Evolutionary conservation across 2,329 filamentous ascomycete genomes (phyloP), one percentile per base, ranked within the genome.

Genomic region (Stachybotrys chartarum): DNA sequence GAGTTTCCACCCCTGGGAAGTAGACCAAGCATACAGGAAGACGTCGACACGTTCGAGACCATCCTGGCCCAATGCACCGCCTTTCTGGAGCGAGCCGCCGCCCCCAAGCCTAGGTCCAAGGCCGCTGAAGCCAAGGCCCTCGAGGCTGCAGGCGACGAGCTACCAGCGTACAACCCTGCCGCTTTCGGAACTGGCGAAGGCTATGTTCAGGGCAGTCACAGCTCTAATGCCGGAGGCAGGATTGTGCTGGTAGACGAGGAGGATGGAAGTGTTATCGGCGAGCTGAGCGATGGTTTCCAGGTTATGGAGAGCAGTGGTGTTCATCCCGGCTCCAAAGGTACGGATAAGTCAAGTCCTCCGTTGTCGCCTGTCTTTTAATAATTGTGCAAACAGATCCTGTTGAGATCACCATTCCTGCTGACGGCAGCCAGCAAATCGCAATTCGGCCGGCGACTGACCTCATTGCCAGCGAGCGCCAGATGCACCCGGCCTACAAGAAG

Each of bases 31-130:
- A 82, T 89, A 1, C 91, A 97, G 70, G 92, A 97, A 69, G 93
- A 97, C 69, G 80, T 96, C 47, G 91, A 97, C 68, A 97, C 93
- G 1, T 97, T 97, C 66, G 93, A 97, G 77, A 97, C 93, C 3
- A 97, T 97, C 60, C 80, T 97, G 52, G 93, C 93, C n/a, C 91
- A 97, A 73, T 97, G 93, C 72, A 97, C 93, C 2, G 90, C 93
- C 2, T 97, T 99, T 70, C 82, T 96, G 5, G 93, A 97, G 71
- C 85, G 91, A 49, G 87, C 90, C 10, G 78, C 86, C 46, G 84
- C 89, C 7, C 85, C 82, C 10, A 75, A 71, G 59, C 58, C 67
- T 31, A 63, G 62, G 57, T 63, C 54, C 32, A 63, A 62, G 57
- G 62, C 54, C 50, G 62, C 66, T 32, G 66, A 61, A 16, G 70